Evolutionary conservation across 2,329 filamentous ascomycete genomes (phyloP), one percentile per base, ranked within the genome.

Genomic region (Fusarium abutilonis): DNA sequence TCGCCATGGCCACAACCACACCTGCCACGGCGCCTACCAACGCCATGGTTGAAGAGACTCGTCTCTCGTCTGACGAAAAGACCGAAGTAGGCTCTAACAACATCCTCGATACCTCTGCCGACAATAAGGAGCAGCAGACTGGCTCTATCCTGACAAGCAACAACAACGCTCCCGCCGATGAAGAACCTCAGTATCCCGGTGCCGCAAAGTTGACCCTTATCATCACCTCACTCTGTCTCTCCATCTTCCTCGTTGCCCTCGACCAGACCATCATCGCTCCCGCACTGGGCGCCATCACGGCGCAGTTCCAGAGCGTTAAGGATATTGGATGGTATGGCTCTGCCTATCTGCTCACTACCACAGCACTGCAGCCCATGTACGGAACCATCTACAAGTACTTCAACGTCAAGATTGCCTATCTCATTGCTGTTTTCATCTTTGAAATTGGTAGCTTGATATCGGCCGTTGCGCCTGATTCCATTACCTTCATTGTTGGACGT

Each of bases 301-400:
- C 72, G 1, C 72, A 81, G 43, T 83, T 78, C 47, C 55, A 67
- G 39, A 79, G 76, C 44, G 75, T 80, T 32, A 76, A 77, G 62
- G 81, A 83, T 52, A 81, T 83, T 60, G 75, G 83, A 58, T 87
- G 80, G 80, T 83, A 83, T 70, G 81, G 80, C 60, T 76, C 80
- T 10, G 62, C 79, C 3, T 83, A 83, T 60, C 73, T 83, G 5
- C 77, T 83, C 40, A 81, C 79, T 19, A 79, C 78, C 35, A 80
- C 80, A 26, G 79, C 81, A 11, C 74, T 83, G 41, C 80, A 82
- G 70, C 80, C 79, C 44, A 76, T 80, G 63, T 83, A 82, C 54
- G 82, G 82, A 41, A 78, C 75, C 14, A 66, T 84, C 34, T 83
- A 82, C 73, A 79, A 79, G 68, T 75, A 78, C 49, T 84, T 83